phyloP scores from a whole-genome alignment of 75 land plant species.

The Pinus albicaulis region DNA sequence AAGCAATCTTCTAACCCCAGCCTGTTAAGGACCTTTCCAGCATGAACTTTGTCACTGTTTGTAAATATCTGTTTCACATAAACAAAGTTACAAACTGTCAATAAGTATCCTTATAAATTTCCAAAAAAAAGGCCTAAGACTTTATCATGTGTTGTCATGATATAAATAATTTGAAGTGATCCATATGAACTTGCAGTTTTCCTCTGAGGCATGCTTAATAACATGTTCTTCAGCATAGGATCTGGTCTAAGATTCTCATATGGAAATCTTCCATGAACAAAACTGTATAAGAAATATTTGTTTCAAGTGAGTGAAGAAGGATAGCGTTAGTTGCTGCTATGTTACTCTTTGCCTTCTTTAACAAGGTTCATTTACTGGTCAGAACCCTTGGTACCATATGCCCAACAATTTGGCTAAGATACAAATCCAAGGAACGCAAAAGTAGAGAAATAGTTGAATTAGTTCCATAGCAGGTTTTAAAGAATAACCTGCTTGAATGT shows the following conservation, averaged over 20 bases:
- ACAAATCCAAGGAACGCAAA: too few species aligned
- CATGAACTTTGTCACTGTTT: constrained; percentile 72
- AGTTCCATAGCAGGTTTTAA: too few species aligned
- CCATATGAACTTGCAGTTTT: constrained; percentile 50
- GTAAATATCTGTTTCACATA: constrained; percentile 60
- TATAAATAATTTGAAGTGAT: not conserved
- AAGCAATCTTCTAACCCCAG: constrained; percentile 84
- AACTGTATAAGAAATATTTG: not conserved
- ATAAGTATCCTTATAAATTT: not conserved
- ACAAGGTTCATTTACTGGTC: too few species aligned
- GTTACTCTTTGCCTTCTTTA: too few species aligned
- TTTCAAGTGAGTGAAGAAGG: not conserved
- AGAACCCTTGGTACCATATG: too few species aligned
- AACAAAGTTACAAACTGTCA: not conserved
- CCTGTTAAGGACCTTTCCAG: constrained; percentile 43
- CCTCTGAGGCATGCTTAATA: constrained; percentile 81
- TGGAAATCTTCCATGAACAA: constrained; percentile 65
- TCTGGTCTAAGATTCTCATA: constrained; percentile 68
- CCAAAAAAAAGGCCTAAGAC: not conserved
- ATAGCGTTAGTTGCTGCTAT: too few species aligned
- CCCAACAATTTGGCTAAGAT: too few species aligned
- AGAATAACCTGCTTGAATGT: too few species aligned
- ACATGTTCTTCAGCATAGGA: constrained; percentile 52
- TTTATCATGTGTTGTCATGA: too few species aligned
- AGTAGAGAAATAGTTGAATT: too few species aligned